Percentiles rank a stretch among this genome's conserved stretches.
Evolutionary conservation across 805 yeast species (phyloP).

Genomic region (Phaffomyces antillensis): DNA sequence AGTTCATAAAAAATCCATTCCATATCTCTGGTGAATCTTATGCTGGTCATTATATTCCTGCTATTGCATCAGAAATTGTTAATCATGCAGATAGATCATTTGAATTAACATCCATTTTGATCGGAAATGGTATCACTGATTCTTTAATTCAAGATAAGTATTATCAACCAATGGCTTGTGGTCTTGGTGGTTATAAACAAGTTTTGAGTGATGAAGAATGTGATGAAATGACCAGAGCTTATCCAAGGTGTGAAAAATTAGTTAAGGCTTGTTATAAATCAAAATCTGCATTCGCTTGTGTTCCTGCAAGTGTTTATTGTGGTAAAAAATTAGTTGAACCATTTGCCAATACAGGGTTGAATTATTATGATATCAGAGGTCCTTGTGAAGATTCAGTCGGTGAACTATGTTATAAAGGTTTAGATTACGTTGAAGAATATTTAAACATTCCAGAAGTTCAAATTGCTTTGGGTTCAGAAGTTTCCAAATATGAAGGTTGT

Average conservation of each 20-base stretch:
- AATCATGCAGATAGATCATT: conserved; percentile 43
- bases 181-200: conserved; percentile 74
- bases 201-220: conserved; percentile 68
- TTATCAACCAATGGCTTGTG: conserved; percentile 94
- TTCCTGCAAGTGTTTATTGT: conserved; percentile 81
- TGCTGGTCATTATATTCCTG: conserved; percentile 80
- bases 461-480: conserved; percentile 79
- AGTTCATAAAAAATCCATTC: conserved; percentile 50
- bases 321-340: conserved; percentile 61
- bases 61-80: conserved; percentile 48
- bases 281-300: conserved; percentile 64
- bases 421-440: conserved; percentile 63
- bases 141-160: conserved; percentile 70
- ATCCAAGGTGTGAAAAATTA: conserved; percentile 58
- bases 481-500: conserved; percentile 61
- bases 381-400: conserved; percentile 63
- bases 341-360: conserved; percentile 69
- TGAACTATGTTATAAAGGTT: conserved; percentile 66
- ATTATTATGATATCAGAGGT: conserved; percentile 79
- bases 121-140: conserved; percentile 92
- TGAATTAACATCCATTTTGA: conserved; percentile 70
- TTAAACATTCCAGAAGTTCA: conserved; percentile 68
- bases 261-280: conserved; percentile 60
- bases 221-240: conserved; percentile 49
- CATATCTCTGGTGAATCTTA: conserved; percentile 83